Evolutionary conservation across 2,329 filamentous ascomycete species (phyloP).

Genomic region (Hypomyces perniciosus): DNA sequence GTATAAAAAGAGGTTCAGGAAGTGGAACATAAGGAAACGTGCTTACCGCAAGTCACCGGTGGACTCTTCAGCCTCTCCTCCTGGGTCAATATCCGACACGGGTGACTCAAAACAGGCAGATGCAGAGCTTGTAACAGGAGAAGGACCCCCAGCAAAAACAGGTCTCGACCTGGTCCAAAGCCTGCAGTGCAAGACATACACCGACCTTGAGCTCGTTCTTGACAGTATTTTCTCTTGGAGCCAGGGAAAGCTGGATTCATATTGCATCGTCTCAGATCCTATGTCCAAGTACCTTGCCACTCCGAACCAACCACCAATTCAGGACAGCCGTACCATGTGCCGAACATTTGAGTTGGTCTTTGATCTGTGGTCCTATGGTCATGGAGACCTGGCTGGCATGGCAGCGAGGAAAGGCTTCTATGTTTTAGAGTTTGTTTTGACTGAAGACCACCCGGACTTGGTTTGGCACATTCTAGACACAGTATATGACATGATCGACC

Average conservation of each 20-base stretch:
- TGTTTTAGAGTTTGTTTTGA: slow-evolving; percentile 31
- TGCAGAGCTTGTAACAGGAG: slow-evolving; percentile 1
- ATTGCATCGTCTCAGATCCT: slow-evolving; percentile 23
- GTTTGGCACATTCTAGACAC: slow-evolving; percentile 34
- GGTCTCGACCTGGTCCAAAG: slow-evolving; percentile 19
- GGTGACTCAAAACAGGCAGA: neutral
- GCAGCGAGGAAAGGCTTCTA: slow-evolving; percentile 31
- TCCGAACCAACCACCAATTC: slow-evolving; percentile 30
- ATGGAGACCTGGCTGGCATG: slow-evolving; percentile 30
- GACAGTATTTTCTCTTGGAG: slow-evolving; percentile 30
- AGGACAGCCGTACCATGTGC: slow-evolving; percentile 36
- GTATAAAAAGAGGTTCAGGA: slow-evolving; percentile 35
- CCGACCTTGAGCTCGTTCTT: slow-evolving; percentile 28
- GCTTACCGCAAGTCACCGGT: slow-evolving; percentile 24
- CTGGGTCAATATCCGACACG: slow-evolving; percentile 1
- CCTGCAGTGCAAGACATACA: slow-evolving; percentile 22
- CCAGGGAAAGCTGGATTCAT: slow-evolving; percentile 28
- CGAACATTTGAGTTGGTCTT: slow-evolving; percentile 34
- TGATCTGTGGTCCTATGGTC: slow-evolving; percentile 31
- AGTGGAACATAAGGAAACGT: slow-evolving; percentile 33
- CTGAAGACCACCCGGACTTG: slow-evolving; percentile 32
- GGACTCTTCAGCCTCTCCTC: slow-evolving; percentile 4
- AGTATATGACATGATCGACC: slow-evolving; percentile 33
- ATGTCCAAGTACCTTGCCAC: slow-evolving; percentile 32
- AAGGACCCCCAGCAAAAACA: neutral